Evolutionary conservation across 352 stramenopile genomes (phyloP).

Genomic region (Phytophthora lateralis): DNA sequence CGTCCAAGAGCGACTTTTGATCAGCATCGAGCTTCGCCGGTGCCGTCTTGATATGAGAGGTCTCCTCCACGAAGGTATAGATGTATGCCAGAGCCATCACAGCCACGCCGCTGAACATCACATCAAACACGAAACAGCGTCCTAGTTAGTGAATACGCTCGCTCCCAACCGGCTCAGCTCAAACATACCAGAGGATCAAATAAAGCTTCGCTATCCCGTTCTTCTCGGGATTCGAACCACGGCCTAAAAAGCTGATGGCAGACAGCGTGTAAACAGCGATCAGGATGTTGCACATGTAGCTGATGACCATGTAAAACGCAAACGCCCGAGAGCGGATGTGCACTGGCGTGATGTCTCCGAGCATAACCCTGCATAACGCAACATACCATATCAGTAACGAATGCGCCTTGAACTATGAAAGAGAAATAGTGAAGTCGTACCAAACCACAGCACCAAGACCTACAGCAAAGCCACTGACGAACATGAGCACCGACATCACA

Average conservation of each 20-base stretch:
- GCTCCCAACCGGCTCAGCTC: not conserved
- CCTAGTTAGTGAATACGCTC: not conserved
- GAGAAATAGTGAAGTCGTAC: slow-evolving; percentile 33
- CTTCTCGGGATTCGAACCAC: slow-evolving; percentile 69
- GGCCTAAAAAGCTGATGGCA: slow-evolving; percentile 75
- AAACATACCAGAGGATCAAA: slow-evolving; percentile 63
- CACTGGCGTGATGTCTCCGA: slow-evolving; percentile 89
- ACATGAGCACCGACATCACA: slow-evolving; percentile 79
- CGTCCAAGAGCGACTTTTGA: slow-evolving; percentile 50
- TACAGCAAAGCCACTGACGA: slow-evolving; percentile 86
- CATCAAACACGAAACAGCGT: not conserved
- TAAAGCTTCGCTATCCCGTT: slow-evolving; percentile 89
- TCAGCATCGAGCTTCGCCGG: slow-evolving; percentile 35
- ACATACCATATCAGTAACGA: slow-evolving; percentile 1
- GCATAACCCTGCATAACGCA: slow-evolving; percentile 63
- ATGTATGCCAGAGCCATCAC: slow-evolving; percentile 52
- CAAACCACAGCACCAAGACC: slow-evolving; percentile 82
- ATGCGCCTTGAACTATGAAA: not conserved
- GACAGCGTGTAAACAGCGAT: slow-evolving; percentile 80
- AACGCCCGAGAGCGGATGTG: slow-evolving; percentile 85
- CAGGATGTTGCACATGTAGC: slow-evolving; percentile 88
- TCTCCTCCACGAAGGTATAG: slow-evolving; percentile 62
- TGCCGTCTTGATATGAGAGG: slow-evolving; percentile 52
- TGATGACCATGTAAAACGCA: slow-evolving; percentile 83
- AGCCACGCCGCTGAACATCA: slow-evolving; percentile 43